Evolutionary conservation across 305 asterid genomes (phyloP).

Genomic region (Fraxinus ornus): DNA sequence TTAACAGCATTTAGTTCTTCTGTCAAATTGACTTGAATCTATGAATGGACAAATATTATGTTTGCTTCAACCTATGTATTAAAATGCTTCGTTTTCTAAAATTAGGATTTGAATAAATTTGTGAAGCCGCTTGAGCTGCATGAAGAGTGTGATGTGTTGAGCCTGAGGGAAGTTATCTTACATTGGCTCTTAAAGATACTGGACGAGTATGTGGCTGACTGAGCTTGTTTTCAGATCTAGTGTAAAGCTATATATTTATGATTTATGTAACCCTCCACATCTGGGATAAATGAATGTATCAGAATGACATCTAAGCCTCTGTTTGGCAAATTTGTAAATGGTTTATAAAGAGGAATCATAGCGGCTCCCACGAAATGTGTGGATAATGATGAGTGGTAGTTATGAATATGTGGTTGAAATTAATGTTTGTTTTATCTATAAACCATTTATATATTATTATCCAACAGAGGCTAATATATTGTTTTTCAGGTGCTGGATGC

Average conservation of each 20-base stretch:
- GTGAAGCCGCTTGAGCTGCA: neutral
- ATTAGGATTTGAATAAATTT: neutral
- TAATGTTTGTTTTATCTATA: neutral
- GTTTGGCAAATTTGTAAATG: neutral
- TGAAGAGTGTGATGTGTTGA: neutral
- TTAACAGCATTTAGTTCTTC: neutral
- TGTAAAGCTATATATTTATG: neutral
- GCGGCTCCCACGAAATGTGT: neutral
- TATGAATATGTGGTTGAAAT: neutral
- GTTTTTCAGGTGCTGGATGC: slow-evolving; percentile 29
- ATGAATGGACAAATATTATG: neutral
- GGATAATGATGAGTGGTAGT: neutral
- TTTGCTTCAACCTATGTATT: neutral
- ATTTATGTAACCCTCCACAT: neutral
- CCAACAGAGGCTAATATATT: neutral
- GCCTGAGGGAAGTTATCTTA: slow-evolving; percentile 3
- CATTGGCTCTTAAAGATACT: neutral
- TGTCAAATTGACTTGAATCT: neutral
- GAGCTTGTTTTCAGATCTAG: neutral
- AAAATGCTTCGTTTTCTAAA: neutral
- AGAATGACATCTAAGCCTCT: neutral
- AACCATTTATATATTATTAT: neutral
- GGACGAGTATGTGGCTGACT: neutral
- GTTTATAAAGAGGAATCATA: neutral
- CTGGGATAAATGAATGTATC: neutral